A percentile compares a stretch with the other conserved stretches of the same genome.
Conservation (phyloP, 805 yeast species). For the Lachancea sp. region DNA sequence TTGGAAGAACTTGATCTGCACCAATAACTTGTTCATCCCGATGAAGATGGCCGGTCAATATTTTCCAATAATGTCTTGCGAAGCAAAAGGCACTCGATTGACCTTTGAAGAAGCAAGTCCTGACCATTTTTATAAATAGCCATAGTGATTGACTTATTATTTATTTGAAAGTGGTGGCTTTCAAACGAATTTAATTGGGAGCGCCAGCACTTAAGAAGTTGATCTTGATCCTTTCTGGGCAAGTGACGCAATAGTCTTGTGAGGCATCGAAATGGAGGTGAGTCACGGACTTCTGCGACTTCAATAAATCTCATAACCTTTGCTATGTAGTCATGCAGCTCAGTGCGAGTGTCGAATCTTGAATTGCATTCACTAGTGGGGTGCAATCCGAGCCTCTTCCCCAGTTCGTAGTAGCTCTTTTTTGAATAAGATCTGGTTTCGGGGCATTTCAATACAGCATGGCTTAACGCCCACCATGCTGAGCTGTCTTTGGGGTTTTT, state of each 20-base stretch:
- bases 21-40: too few species aligned
- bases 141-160: neutral
- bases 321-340: slow-evolving; percentile 1
- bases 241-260: slow-evolving; percentile 5
- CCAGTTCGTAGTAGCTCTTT: neutral
- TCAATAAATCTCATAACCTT: slow-evolving; percentile 13
- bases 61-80: neutral
- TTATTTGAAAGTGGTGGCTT: neutral
- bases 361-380: neutral
- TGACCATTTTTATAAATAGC: neutral
- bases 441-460: slow-evolving; percentile 2
- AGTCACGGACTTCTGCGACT: slow-evolving; percentile 14
- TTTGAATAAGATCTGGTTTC: neutral
- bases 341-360: neutral
- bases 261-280: slow-evolving; percentile 28
- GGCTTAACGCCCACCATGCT: slow-evolving; percentile 31
- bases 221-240: neutral
- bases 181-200: slow-evolving; percentile 8
- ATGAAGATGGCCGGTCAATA: too few species aligned
- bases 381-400: neutral
- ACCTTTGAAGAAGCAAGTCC: slow-evolving; percentile 1
- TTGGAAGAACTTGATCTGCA: too few species aligned
- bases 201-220: slow-evolving; percentile 14
- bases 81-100: neutral
- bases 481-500: slow-evolving; percentile 29